These are phyloP conservation scores for Circinella minor DNA, from an alignment of 371 early-diverging fungal genomes.

Conservation along the genomic window DNA sequence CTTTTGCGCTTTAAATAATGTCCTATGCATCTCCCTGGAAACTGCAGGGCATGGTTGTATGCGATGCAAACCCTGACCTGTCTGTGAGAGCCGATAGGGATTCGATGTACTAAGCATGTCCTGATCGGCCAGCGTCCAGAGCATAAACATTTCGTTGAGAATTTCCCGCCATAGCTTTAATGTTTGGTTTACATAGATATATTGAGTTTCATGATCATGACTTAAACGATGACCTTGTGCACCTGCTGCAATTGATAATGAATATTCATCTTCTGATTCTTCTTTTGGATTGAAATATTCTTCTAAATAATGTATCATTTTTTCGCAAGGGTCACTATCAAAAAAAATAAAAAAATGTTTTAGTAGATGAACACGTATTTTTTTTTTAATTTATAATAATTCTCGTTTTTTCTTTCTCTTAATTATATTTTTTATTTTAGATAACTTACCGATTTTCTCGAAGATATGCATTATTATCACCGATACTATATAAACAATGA, in stretches of 20 bases:
- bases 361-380: background rate
- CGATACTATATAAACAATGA: conserved; percentile 91
- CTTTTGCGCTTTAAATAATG: conserved; percentile 86
- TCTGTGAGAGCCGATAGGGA: conserved; percentile 88
- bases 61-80: conserved; percentile 96
- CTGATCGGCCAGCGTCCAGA: conserved; percentile 90
- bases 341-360: conserved; percentile 7
- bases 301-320: conserved; percentile 83
- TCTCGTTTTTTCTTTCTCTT: too few species aligned
- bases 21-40: conserved; percentile 86
- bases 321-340: conserved; percentile 91
- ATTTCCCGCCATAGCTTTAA: conserved; percentile 95
- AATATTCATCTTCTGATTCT: conserved; percentile 58
- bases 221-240: conserved; percentile 87
- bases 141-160: conserved; percentile 94
- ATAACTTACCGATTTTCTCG: conserved; percentile 71
- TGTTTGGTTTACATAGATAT: conserved; percentile 92
- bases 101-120: conserved; percentile 79
- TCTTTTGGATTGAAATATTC: conserved; percentile 65
- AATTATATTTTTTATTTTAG: too few species aligned
- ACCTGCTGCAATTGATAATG: conserved; percentile 86
- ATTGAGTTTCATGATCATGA: conserved; percentile 92
- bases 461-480: conserved; percentile 95
- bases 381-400: too few species aligned
- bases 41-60: conserved; percentile 84